Conservation (phyloP, 345 rosid genomes). For the Geranium brycei region DNA sequence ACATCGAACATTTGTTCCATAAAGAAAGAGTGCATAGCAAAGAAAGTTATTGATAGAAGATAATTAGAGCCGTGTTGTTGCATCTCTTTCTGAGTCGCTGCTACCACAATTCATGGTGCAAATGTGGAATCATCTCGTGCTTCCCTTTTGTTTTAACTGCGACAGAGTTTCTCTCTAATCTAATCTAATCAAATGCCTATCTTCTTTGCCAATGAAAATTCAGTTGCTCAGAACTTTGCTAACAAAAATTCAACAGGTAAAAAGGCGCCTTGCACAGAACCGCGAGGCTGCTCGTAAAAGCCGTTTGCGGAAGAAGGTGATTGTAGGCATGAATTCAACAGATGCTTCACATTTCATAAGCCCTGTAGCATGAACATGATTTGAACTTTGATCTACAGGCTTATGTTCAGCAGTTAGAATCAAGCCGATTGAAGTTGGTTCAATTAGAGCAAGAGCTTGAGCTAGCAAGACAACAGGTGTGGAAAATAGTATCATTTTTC, state of each 20-base stretch:
- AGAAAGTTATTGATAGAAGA: no score
- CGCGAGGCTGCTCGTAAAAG: background rate
- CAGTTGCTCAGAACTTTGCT: background rate
- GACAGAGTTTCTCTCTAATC: no score
- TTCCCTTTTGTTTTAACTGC: no score
- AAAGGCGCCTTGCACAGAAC: background rate
- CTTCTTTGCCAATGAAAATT: no score
- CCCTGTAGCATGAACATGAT: conserved; percentile 4
- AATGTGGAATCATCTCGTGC: no score
- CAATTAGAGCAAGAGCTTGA: conserved; percentile 84
- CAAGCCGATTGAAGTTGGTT: conserved; percentile 70
- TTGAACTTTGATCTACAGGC: conserved; percentile 39
- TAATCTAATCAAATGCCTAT: no score
- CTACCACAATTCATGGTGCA: no score
- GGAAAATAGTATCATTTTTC: conserved; percentile 1
- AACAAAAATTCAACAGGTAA: background rate
- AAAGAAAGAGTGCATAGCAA: no score
- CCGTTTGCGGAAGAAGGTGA: background rate
- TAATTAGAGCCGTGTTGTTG: no score
- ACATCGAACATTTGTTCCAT: no score
- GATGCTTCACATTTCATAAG: background rate
- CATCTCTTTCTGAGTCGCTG: no score
- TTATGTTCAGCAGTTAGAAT: conserved; percentile 89
- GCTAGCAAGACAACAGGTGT: conserved; percentile 68
- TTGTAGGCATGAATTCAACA: background rate